phyloP scores from a whole-genome alignment of 257 asterid genomes.

The Solanum corneliomulleri region DNA sequence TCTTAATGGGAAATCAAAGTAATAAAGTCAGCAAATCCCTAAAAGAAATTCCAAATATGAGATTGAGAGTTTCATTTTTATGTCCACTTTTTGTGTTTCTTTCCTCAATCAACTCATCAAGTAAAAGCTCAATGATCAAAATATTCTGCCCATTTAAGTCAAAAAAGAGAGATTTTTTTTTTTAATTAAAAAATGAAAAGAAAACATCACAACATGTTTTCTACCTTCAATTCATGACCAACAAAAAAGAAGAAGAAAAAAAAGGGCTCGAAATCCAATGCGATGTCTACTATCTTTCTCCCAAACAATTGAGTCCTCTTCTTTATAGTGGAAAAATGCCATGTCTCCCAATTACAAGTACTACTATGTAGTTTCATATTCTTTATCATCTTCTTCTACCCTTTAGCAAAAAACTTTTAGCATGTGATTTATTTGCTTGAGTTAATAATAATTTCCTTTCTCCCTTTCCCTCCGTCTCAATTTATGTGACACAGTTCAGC shows the following conservation, averaged over 20 bases:
- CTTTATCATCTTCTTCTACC: not conserved
- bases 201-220: conserved; percentile 28
- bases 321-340: not conserved
- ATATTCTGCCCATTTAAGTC: conserved; percentile 23
- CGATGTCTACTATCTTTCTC: conserved; percentile 3
- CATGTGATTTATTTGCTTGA: not conserved
- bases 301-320: not conserved
- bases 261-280: conserved; percentile 16
- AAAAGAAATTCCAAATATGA: not conserved
- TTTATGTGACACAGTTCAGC: accelerated
- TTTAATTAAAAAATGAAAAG: not conserved
- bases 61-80: not conserved
- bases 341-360: not conserved
- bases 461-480: not conserved
- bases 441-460: not conserved
- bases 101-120: not conserved
- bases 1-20: not conserved
- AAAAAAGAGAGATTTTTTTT: conserved; percentile 15
- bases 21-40: not conserved
- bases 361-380: not conserved
- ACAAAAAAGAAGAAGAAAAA: not conserved
- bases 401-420: not conserved
- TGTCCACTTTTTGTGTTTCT: not conserved
- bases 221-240: conserved; percentile 2
- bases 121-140: conserved; percentile 25